Percentiles rank a stretch among this genome's conserved stretches.
phyloP scores from a whole-genome alignment of 345 rosid genomes.

The Chamaenerion angustifolium region DNA sequence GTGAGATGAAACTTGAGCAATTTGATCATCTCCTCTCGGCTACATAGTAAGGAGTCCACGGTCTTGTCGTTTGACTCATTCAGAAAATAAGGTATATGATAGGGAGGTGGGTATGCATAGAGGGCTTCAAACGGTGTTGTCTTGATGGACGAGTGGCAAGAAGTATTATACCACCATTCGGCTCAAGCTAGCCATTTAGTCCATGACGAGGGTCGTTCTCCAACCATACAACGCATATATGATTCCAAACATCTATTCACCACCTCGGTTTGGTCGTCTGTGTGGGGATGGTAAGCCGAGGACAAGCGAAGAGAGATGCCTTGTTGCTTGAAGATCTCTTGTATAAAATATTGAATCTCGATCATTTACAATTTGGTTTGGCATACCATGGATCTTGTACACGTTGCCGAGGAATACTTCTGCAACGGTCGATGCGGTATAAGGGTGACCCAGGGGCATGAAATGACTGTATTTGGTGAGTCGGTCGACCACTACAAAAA shows the following conservation, averaged over 20 bases:
- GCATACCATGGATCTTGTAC: too few relatives aligned
- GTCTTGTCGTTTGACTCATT: too few relatives aligned
- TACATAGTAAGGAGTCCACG: too few relatives aligned
- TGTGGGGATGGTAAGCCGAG: constrained; percentile 1
- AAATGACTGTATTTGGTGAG: too few relatives aligned
- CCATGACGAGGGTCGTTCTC: not conserved
- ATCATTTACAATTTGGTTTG: too few relatives aligned
- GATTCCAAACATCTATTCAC: constrained; percentile 1
- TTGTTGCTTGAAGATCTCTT: not conserved
- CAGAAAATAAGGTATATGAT: not conserved
- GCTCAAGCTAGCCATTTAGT: not conserved
- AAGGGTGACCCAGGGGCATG: too few relatives aligned
- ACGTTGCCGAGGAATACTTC: too few relatives aligned
- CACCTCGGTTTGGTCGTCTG: not conserved
- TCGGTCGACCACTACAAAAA: too few relatives aligned
- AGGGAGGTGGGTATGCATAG: not conserved
- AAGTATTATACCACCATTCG: too few relatives aligned
- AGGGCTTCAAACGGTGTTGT: not conserved
- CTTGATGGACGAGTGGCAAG: not conserved
- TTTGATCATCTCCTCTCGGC: too few relatives aligned
- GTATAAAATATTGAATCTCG: not conserved
- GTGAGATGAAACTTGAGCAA: too few relatives aligned
- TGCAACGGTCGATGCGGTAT: too few relatives aligned
- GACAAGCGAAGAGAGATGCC: not conserved
- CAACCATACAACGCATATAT: not conserved